Percentiles rank a stretch among this genome's conserved stretches.
phyloP scores from a whole-genome alignment of 768 basidiomycete genomes.

The Mycena alexandri region DNA sequence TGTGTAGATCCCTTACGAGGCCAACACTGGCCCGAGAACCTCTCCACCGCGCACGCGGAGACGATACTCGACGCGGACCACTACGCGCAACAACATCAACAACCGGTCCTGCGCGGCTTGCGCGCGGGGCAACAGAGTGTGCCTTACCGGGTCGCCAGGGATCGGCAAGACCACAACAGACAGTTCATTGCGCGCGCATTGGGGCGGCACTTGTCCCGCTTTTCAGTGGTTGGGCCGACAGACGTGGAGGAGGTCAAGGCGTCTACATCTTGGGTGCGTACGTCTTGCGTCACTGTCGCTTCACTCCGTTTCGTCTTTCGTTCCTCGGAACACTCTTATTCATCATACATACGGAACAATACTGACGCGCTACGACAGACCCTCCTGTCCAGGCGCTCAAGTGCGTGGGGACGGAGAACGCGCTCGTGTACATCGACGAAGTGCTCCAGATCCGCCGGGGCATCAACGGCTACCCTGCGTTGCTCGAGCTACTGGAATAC shows the following conservation, averaged over 20 bases:
- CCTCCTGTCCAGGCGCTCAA: conserved; percentile 94
- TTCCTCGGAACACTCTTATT: no score
- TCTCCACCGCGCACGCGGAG: conserved; percentile 85
- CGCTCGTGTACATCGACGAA: conserved; percentile 92
- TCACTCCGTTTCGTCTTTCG: no score
- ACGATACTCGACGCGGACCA: conserved; percentile 94
- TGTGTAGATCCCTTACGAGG: conserved; percentile 93
- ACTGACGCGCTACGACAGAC: no score
- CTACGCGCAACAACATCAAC: conserved; percentile 93
- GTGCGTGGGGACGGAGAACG: conserved; percentile 91
- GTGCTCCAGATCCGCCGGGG: conserved; percentile 96
- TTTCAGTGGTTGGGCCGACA: conserved; percentile 98
- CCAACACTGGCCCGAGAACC: conserved; percentile 93
- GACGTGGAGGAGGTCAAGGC: conserved; percentile 99
- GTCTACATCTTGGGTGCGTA: conserved; percentile 89
- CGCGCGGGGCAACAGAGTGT: conserved; percentile 97
- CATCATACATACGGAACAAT: no score
- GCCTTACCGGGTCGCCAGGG: conserved; percentile 95
- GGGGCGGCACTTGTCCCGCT: conserved; percentile 93
- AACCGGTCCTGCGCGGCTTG: conserved; percentile 94
- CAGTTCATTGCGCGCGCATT: conserved; percentile 92
- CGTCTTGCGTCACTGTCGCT: neutral
- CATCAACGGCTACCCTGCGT: conserved; percentile 90
- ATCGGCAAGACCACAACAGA: conserved; percentile 98
- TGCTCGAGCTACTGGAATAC: conserved; percentile 94